Evolutionary conservation across 345 rosid species (phyloP), one percentile per base, ranked within the genome.

Genomic region (Hibiscus syriacus): DNA sequence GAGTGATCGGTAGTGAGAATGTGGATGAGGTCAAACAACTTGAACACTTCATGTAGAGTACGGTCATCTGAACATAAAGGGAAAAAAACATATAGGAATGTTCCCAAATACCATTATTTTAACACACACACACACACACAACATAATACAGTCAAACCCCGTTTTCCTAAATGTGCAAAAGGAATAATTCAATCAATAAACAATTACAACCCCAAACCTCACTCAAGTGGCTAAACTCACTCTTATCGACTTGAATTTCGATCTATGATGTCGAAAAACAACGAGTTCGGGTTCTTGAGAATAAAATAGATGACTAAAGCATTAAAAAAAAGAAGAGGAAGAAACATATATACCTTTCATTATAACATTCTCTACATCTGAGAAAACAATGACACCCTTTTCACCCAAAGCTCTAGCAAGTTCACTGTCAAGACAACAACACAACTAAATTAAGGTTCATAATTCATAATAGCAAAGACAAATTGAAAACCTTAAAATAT

Each of bases 21-120:
- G 77, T 90, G 98, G 67, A 92, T 90, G 65, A 92, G 78, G 73
- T 90, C 96, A 36, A 92, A 92, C 75, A 92, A 76, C 82, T 87
- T 90, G 90, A 92, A 92, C 49, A 90, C 98, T 70, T 92, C 97
- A 41, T 7, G 71, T 73, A 83, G 72, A 41, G 98, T 79, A 26
- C 98, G 87, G 75, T 85, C 89, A 78, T 77, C 97, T 64, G 67
- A 64, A 26, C 26, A 5, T 17, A 45, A 45, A 45, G 14, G 13
- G 22, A 46, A 12, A 36, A 19, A 12, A 4, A 7, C n/a, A 46
- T 46, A 19, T 85, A 39, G 12, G 75, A 70, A 2, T 34, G 46
- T 20, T 10, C n/a, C 50, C 6, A 22, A 39, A 22, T 6, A 39
- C 25, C 19, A 61, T 19, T 59, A n/a, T 56, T 59, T 59, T 17